Evolutionary conservation across 2,329 filamentous ascomycete genomes (phyloP), one percentile per base, ranked within the genome.

Genomic region (Aspergillus sp.): DNA sequence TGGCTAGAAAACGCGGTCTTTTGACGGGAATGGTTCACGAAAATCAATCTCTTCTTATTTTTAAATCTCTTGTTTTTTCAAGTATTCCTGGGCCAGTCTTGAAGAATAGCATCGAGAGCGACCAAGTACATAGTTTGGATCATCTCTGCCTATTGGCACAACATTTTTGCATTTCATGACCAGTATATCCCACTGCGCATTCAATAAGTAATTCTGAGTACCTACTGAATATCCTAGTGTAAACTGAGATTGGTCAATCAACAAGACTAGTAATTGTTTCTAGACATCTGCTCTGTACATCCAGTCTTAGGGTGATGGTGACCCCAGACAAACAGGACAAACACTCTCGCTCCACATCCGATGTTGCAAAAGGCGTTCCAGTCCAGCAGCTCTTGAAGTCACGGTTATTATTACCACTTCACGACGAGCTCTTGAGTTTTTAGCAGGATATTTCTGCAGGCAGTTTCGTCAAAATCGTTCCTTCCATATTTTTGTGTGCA

Each of bases 251-350:
- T 17, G 6, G n/a, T 40, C 17, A 17, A 7, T 40, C 27, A 11
- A 31, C 27, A 4, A 11, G 7, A 11, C 27, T 31, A 9, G 27
- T 31, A 31, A 31, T 31, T 9, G 9, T 31, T 11, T 11, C 27
- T 3, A 31, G 27, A 4, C 27, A 31, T 31, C 27, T 31, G 9
- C 9, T 31, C 27, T 31, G 27, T 31, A 31, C 27, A 31, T 31
- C 9, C 27, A 27, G 23, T 23, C 15, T 12, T 15, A 7, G 31
- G 6, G 6, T 17, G 17, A 21, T 7, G 31, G 37, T n/a, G 41
- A 45, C 40, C n/a, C 12, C 6, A 45, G 43, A 53, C 59, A 62
- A 62, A 62, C 59, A 62, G 39, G 41, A 47, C 59, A 62, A 62
- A 62, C 59, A 62, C 23, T 19, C 50, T 48, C 52, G 56, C 31